A percentile compares a stretch with the other conserved stretches of the same genome.
These are phyloP conservation scores for Mortierella hygrophila DNA, from an alignment of 192 early-diverging fungal genomes.

Conservation along the genomic window DNA sequence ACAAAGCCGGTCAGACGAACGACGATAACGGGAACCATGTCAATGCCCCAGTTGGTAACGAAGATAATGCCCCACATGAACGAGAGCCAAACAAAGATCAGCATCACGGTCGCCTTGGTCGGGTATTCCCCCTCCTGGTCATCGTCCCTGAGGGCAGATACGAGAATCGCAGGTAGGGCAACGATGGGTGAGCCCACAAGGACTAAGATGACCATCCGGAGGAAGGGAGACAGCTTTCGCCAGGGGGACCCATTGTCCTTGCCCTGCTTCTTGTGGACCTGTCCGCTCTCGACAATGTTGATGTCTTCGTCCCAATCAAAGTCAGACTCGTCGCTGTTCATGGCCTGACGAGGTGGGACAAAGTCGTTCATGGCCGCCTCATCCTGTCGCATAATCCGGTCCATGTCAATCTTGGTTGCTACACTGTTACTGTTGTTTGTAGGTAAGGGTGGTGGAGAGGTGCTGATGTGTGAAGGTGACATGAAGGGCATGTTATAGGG, in stretches of 20 bases:
- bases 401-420: constrained; percentile 51
- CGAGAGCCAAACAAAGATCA: constrained; percentile 49
- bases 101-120: constrained; percentile 23
- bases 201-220: constrained; percentile 39
- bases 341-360: constrained; percentile 51
- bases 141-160: constrained; percentile 6
- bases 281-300: constrained; percentile 33
- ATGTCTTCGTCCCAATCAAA: constrained; percentile 55
- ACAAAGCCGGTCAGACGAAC: constrained; percentile 38
- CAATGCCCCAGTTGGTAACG: constrained; percentile 47
- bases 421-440: not conserved
- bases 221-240: constrained; percentile 42
- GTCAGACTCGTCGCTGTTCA: constrained; percentile 57
- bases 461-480: not conserved
- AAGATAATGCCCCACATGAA: constrained; percentile 54
- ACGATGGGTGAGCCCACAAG: constrained; percentile 30
- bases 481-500: not conserved
- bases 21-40: constrained; percentile 35
- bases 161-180: constrained; percentile 39
- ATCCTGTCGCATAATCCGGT: constrained; percentile 50
- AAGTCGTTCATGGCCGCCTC: constrained; percentile 55
- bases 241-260: constrained; percentile 11
- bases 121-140: constrained; percentile 5
- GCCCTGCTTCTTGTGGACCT: constrained; percentile 2
- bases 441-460: constrained; percentile 4